Evolutionary conservation across 2,329 filamentous ascomycete genomes (phyloP).

Genomic region (Monilinia polystroma): DNA sequence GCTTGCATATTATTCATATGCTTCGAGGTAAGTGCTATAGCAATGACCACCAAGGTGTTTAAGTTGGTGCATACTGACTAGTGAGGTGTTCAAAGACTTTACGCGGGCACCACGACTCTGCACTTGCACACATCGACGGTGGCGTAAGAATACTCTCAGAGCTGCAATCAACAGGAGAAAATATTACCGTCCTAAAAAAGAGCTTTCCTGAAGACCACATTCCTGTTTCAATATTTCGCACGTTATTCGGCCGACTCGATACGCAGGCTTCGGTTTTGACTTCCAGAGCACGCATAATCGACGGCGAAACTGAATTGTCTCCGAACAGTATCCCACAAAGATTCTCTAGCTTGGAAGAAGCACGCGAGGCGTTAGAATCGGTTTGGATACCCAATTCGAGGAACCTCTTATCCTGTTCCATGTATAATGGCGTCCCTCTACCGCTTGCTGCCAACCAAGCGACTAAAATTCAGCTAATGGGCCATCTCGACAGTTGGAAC

Average conservation of each 20-base stretch:
- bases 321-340: neutral
- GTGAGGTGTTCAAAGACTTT: slow-evolving; percentile 22
- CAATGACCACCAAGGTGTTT: neutral
- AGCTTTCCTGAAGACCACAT: slow-evolving; percentile 12
- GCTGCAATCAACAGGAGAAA: slow-evolving; percentile 11
- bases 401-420: slow-evolving; percentile 18
- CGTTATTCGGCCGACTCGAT: slow-evolving; percentile 27
- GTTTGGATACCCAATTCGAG: slow-evolving; percentile 17
- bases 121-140: slow-evolving; percentile 28
- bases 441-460: slow-evolving; percentile 2
- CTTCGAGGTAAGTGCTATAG: slow-evolving; percentile 27
- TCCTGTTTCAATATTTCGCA: slow-evolving; percentile 24
- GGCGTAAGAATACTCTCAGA: slow-evolving; percentile 28
- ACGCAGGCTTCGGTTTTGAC: slow-evolving; percentile 23
- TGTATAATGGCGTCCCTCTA: slow-evolving; percentile 17
- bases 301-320: neutral
- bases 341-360: slow-evolving; percentile 4
- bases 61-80: neutral
- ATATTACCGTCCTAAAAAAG: neutral
- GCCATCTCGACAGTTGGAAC: slow-evolving; percentile 13
- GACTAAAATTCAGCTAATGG: neutral
- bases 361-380: slow-evolving; percentile 20
- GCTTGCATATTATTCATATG: slow-evolving; percentile 31
- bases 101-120: slow-evolving; percentile 26
- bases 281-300: slow-evolving; percentile 13